Percentiles rank a stretch among this genome's conserved stretches.
Evolutionary conservation across 108 stramenopile species (phyloP).

Genomic region (Fragilaria crotonensis): DNA sequence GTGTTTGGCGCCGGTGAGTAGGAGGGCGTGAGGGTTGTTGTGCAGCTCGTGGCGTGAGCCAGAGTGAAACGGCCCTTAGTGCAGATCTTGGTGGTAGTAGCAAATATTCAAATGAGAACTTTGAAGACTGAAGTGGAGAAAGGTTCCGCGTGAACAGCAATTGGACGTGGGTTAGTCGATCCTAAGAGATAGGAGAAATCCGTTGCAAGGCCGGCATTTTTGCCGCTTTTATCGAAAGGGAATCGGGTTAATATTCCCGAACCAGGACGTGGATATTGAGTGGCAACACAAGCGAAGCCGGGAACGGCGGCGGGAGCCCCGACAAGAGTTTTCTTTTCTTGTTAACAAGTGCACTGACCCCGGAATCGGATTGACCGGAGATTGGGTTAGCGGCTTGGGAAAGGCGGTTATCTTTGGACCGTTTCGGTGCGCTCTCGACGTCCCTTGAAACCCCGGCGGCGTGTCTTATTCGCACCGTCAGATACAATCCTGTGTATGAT

Average conservation of each 20-base stretch:
- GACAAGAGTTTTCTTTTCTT: constrained; percentile 94
- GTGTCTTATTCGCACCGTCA: constrained; percentile 84
- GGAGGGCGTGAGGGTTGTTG: constrained; percentile 89
- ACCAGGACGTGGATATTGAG: constrained; percentile 90
- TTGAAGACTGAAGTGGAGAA: constrained; percentile 87
- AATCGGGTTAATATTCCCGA: constrained; percentile 92
- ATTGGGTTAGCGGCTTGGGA: constrained; percentile 81
- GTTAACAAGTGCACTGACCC: constrained; percentile 79
- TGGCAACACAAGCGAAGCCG: constrained; percentile 88
- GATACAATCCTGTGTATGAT: too few species aligned
- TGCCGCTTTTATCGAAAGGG: constrained; percentile 84
- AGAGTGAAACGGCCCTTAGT: constrained; percentile 88
- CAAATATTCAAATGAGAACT: constrained; percentile 96
- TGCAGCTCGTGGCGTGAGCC: constrained; percentile 85
- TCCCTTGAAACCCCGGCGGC: constrained; percentile 86
- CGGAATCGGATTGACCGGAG: constrained; percentile 88
- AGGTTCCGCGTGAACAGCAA: constrained; percentile 88
- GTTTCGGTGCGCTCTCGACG: constrained; percentile 83
- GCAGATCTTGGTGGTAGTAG: constrained; percentile 97
- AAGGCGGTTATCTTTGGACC: constrained; percentile 77
- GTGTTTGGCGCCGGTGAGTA: constrained; percentile 78
- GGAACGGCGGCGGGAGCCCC: constrained; percentile 83
- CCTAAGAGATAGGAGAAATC: constrained; percentile 90
- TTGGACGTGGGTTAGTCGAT: constrained; percentile 89
- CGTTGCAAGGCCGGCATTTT: constrained; percentile 75